Evolutionary conservation across 2,329 filamentous ascomycete genomes (phyloP).

Genomic region (Periconia digitata): DNA sequence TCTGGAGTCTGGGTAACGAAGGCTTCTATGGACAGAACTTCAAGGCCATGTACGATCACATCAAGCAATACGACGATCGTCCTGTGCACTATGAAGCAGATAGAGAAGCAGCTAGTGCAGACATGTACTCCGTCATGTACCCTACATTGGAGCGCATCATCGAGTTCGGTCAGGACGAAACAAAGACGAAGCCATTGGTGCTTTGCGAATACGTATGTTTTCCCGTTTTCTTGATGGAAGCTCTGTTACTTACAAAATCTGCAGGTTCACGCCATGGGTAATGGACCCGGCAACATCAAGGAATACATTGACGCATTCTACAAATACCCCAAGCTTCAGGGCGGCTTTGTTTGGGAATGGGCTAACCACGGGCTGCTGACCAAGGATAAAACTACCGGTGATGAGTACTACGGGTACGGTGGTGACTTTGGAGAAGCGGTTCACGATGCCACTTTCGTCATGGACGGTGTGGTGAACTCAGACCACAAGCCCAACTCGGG

Average conservation of each 20-base stretch:
- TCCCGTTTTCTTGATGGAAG: background rate
- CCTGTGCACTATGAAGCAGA: constrained; percentile 70
- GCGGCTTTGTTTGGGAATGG: constrained; percentile 57
- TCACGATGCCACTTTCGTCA: constrained; percentile 48
- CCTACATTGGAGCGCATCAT: constrained; percentile 56
- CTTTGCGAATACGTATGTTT: constrained; percentile 53
- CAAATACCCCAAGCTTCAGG: constrained; percentile 62
- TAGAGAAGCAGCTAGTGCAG: constrained; percentile 58
- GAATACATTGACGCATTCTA: constrained; percentile 69
- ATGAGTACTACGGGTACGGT: constrained; percentile 47
- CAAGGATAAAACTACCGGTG: constrained; percentile 41
- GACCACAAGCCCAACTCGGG: constrained; percentile 46
- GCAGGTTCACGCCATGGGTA: constrained; percentile 68
- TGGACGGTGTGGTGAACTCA: constrained; percentile 48
- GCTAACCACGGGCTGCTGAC: constrained; percentile 48
- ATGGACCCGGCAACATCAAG: constrained; percentile 68
- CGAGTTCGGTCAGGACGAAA: constrained; percentile 47
- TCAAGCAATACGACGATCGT: constrained; percentile 60
- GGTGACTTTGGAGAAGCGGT: constrained; percentile 48
- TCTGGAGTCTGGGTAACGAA: constrained; percentile 75
- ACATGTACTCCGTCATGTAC: constrained; percentile 72
- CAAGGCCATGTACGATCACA: constrained; percentile 66
- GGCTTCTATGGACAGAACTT: constrained; percentile 72
- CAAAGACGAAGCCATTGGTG: constrained; percentile 57
- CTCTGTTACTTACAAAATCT: constrained; percentile 1